Evolutionary conservation across 441 rosid species (phyloP).

Genomic region (Gossypium schwendimanii): DNA sequence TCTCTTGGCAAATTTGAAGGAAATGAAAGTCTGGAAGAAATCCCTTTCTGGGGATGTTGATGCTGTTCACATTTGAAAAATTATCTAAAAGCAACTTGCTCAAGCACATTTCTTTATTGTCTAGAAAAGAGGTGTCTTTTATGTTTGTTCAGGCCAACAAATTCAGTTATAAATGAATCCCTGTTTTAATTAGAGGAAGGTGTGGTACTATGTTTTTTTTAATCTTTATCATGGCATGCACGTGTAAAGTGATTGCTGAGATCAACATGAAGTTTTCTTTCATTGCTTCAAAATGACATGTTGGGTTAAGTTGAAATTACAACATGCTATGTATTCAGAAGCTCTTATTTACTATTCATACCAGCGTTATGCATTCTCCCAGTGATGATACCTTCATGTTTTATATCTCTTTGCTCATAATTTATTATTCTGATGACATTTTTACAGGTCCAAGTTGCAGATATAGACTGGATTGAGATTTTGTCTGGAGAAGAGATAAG

Average conservation of each 20-base stretch:
- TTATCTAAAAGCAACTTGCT: background rate
- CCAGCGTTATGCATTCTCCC: background rate
- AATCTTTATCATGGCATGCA: background rate
- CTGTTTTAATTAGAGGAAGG: background rate
- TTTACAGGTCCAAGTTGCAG: constrained; percentile 85
- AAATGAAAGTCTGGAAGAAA: background rate
- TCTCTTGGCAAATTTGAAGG: background rate
- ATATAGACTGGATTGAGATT: constrained; percentile 90
- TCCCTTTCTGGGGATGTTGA: background rate
- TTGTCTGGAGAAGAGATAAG: constrained; percentile 67
- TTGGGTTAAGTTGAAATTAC: background rate
- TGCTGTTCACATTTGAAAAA: background rate
- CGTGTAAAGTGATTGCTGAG: background rate
- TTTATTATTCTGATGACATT: constrained; percentile 17
- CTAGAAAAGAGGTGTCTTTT: background rate
- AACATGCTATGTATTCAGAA: background rate
- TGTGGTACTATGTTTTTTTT: background rate
- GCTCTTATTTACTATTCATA: background rate
- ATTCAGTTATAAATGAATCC: background rate
- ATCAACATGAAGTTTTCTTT: background rate
- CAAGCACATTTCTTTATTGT: background rate
- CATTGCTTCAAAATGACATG: background rate
- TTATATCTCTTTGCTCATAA: constrained; percentile 9
- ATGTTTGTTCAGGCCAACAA: background rate
- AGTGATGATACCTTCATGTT: constrained; percentile 8